phyloP scores from a whole-genome alignment of 1,139 yeast species.

The Sporopachydermia cereana region DNA sequence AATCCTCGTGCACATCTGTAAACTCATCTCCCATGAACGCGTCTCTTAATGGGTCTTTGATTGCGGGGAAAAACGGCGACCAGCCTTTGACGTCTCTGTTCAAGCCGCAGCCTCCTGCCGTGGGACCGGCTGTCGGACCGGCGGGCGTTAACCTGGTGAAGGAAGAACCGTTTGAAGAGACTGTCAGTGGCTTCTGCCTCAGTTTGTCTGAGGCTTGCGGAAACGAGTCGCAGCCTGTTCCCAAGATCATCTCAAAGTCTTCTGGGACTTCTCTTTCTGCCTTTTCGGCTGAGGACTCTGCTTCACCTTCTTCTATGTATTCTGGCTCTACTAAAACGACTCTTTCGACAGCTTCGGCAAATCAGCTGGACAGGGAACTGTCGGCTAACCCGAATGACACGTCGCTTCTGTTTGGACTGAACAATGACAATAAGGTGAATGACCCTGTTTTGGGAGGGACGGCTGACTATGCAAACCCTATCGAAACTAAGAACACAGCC shows the following conservation, averaged over 20 bases:
- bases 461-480: too few species aligned
- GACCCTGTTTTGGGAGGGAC: too few species aligned
- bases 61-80: neutral
- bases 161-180: slow-evolving; percentile 6
- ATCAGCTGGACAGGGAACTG: too few species aligned
- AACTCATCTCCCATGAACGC: neutral
- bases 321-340: neutral
- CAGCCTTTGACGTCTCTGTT: neutral
- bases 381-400: too few species aligned
- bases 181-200: slow-evolving; percentile 51
- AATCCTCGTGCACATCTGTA: slow-evolving; percentile 8
- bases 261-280: slow-evolving; percentile 11
- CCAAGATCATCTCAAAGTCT: slow-evolving; percentile 25
- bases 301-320: slow-evolving; percentile 3
- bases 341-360: slow-evolving; percentile 4
- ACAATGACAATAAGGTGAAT: slow-evolving; percentile 3
- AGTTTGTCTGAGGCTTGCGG: slow-evolving; percentile 78
- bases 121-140: slow-evolving; percentile 1
- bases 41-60: neutral
- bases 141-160: slow-evolving; percentile 17
- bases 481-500: neutral
- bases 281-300: slow-evolving; percentile 13
- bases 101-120: neutral
- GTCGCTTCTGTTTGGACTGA: slow-evolving; percentile 5
- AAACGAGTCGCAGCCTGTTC: slow-evolving; percentile 56